Conservation (phyloP, 331 rosid genomes). For the Saraca asoca region DNA sequence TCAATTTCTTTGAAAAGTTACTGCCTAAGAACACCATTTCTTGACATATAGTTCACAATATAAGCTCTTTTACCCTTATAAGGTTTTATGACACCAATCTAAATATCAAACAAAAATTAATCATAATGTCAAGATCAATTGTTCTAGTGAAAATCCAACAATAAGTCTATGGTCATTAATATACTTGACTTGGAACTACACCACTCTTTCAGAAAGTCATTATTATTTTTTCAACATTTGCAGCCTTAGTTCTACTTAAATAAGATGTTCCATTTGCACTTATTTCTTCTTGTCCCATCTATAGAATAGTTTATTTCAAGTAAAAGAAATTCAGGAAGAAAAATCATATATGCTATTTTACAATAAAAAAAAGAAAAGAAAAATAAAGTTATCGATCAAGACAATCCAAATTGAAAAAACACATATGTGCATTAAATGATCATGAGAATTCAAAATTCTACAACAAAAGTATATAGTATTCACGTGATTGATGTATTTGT, state of each 20-base stretch:
- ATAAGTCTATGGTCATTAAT: constrained; percentile 8
- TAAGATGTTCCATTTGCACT: constrained; percentile 99
- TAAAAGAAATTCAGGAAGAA: constrained; percentile 4
- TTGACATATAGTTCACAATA: constrained; percentile 97
- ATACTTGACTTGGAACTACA: constrained; percentile 96
- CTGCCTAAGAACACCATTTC: constrained; percentile 98
- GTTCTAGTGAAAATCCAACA: constrained; percentile 12
- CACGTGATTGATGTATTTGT: not conserved
- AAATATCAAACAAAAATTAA: constrained; percentile 21
- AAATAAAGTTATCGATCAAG: not conserved
- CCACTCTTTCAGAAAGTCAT: constrained; percentile 97
- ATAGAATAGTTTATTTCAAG: constrained; percentile 27
- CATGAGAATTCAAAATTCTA: constrained; percentile 58
- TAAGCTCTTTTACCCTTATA: constrained; percentile 98
- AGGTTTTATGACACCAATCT: constrained; percentile 99
- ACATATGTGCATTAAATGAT: too few species aligned
- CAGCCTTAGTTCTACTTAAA: constrained; percentile 97
- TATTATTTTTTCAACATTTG: constrained; percentile 97
- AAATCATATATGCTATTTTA: not conserved
- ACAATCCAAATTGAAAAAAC: not conserved
- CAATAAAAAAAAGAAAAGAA: constrained; percentile 8
- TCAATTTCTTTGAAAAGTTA: constrained; percentile 98
- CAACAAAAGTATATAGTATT: not conserved
- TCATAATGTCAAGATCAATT: constrained; percentile 7
- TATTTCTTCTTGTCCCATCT: constrained; percentile 99